Evolutionary conservation across 129 eudicot species (phyloP), one percentile per base, ranked within the genome.

Genomic region (Solidago caesia): DNA sequence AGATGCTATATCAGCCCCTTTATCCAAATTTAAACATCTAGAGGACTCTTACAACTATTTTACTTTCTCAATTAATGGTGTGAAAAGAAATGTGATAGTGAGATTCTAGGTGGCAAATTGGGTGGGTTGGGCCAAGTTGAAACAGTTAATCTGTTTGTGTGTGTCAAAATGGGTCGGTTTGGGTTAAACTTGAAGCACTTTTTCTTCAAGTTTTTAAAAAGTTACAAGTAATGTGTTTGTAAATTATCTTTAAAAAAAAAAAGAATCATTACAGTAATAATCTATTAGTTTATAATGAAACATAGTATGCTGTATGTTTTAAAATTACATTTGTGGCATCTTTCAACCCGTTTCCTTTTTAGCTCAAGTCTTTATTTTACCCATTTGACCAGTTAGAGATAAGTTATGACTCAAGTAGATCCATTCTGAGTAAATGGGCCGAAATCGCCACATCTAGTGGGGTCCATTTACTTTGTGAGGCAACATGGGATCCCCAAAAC

Each of bases 1-100:
- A 75, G 52, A 75, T 75, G 58, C 8, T 65, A 6, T 56, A 41
- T 7, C 0, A 53, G 2, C 72, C 55, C 52, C 64, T 53, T 53
- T 53, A 4, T 53, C 5, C 59, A 53, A 12, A 14, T 53, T 53
- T 53, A 26, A 33, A 33, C 75, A 47, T 67, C 61, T 62, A 27
- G 45, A 76, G 44, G 45, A 53, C 65, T 42, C 55, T 33, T 72
- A 39, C 59, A 14, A 67, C 74, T 29, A 16, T 27, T 59, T 39
- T 63, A 69, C 68, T 59, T 69, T 77, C 55, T 64, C 53, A 48
- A 33, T 68, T 77, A 60, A 45, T 69, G 52, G 60, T 33, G 51
- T 74, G 51, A 62, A 74, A 45, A 45, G 27, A 47, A 61, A 71
- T 27, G 33, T 62, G 78, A 7, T 27, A 44, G 68, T 48, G 42